A percentile compares a stretch with the other conserved stretches of the same genome.
Conservation (phyloP, 495 filamentous ascomycete genomes). For the Immersiella caudata region DNA sequence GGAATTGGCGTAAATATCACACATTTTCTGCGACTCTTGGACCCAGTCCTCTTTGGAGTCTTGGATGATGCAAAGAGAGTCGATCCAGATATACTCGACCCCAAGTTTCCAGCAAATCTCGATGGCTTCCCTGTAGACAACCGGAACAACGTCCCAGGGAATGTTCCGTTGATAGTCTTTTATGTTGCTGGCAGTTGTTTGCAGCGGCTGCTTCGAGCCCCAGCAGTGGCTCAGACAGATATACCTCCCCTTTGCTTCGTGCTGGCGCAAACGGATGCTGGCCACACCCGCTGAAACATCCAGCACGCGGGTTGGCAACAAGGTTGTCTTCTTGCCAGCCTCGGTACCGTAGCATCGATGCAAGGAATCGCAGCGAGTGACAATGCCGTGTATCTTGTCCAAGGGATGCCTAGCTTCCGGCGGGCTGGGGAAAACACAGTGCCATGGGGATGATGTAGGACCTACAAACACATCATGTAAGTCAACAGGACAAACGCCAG, state of each 20-base stretch:
- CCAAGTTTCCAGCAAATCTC: neutral
- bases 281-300: neutral
- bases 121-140: neutral
- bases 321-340: neutral
- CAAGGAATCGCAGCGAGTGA: neutral
- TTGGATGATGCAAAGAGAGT: slow-evolving; percentile 13
- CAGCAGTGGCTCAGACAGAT: neutral
- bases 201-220: neutral
- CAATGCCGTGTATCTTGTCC: neutral
- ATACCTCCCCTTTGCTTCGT: neutral
- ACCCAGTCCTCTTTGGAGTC: slow-evolving; percentile 7
- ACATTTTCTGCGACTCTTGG: neutral
- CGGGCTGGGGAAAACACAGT: no score
- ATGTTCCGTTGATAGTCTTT: neutral
- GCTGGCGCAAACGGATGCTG: neutral
- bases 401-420: no score
- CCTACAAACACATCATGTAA: no score
- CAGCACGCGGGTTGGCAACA: neutral
- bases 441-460: no score
- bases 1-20: neutral
- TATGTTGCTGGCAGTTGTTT: neutral
- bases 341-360: neutral
- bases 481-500: no score
- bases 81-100: slow-evolving; percentile 1
- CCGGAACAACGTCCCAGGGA: neutral